A percentile compares a stretch with the other conserved stretches of the same genome.
Conservation (phyloP, 805 yeast species). For the Candida arabinofermentans region DNA sequence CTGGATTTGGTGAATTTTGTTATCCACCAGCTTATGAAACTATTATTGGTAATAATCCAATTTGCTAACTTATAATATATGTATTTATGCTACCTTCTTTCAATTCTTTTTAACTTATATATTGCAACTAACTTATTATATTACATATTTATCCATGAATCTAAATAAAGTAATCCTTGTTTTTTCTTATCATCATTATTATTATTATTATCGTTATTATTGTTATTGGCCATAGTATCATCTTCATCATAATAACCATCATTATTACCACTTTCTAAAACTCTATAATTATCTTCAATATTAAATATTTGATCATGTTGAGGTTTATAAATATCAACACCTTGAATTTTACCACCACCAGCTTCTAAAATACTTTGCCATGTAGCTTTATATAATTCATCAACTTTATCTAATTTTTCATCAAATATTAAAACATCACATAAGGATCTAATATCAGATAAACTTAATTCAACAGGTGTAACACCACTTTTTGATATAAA, state of each 20-base stretch:
- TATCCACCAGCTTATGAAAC: conserved; percentile 19
- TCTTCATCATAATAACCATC: conserved; percentile 16
- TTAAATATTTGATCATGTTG: conserved; percentile 27
- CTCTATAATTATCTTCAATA: conserved; percentile 30
- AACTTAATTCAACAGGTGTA: conserved; percentile 74
- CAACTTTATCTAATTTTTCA: conserved; percentile 70
- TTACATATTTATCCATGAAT: conserved; percentile 29
- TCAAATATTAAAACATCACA: conserved; percentile 88
- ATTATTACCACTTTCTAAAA: conserved; percentile 18
- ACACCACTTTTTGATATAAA: conserved; percentile 71
- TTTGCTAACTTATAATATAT: background rate
- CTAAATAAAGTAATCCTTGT: conserved; percentile 21
- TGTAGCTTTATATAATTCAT: conserved; percentile 71
- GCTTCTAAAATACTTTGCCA: conserved; percentile 77
- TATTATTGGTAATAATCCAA: background rate
- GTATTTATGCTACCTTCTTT: background rate
- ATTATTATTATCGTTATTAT: conserved; percentile 8
- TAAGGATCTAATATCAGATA: conserved; percentile 69
- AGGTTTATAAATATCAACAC: conserved; percentile 27
- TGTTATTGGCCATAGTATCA: no score
- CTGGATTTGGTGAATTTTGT: no score
- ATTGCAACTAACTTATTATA: background rate
- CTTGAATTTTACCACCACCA: conserved; percentile 41
- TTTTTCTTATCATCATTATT: conserved; percentile 13
- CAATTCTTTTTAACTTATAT: conserved; percentile 1